phyloP scores from a whole-genome alignment of 2,329 filamentous ascomycete genomes.

The Anthostomella pinea region DNA sequence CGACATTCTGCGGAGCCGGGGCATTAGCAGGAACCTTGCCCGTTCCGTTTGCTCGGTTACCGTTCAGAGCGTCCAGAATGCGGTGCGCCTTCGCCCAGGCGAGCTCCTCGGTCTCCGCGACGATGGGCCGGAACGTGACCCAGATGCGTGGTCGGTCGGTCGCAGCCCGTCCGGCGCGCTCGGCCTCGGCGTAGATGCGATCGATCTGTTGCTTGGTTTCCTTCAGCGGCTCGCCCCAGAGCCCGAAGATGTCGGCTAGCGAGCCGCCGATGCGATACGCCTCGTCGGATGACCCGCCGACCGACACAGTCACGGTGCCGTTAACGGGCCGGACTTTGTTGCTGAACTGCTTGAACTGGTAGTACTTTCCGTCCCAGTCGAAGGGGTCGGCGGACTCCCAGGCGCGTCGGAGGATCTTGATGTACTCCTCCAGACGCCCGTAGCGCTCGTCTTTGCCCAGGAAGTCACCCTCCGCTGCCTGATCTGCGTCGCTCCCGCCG shows the following conservation, averaged over 20 bases:
- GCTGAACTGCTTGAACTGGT: slow-evolving; percentile 56
- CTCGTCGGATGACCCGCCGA: slow-evolving; percentile 57
- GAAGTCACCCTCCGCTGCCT: slow-evolving; percentile 60
- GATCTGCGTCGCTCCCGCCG: slow-evolving; percentile 58
- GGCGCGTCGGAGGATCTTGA: slow-evolving; percentile 56
- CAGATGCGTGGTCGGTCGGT: slow-evolving; percentile 56
- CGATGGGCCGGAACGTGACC: slow-evolving; percentile 62
- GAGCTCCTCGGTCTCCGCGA: slow-evolving; percentile 59
- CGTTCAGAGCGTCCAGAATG: slow-evolving; percentile 50
- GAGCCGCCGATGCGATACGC: slow-evolving; percentile 58
- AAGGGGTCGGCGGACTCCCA: slow-evolving; percentile 57
- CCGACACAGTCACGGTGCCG: slow-evolving; percentile 54
- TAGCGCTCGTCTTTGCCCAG: slow-evolving; percentile 57
- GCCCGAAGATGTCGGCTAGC: slow-evolving; percentile 59
- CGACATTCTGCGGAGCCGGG: slow-evolving; percentile 53
- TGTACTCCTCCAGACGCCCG: slow-evolving; percentile 58
- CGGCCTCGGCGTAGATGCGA: slow-evolving; percentile 56
- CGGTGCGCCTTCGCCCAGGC: slow-evolving; percentile 60
- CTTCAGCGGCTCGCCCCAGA: slow-evolving; percentile 63
- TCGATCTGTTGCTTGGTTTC: slow-evolving; percentile 63
- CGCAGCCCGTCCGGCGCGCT: slow-evolving; percentile 48
- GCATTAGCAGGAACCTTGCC: slow-evolving; percentile 30
- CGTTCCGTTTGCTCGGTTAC: slow-evolving; percentile 36
- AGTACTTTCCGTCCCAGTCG: slow-evolving; percentile 60
- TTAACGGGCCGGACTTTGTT: slow-evolving; percentile 53